phyloP scores from a whole-genome alignment of 2,329 filamentous ascomycete genomes.

The Didymella keratinophila region DNA sequence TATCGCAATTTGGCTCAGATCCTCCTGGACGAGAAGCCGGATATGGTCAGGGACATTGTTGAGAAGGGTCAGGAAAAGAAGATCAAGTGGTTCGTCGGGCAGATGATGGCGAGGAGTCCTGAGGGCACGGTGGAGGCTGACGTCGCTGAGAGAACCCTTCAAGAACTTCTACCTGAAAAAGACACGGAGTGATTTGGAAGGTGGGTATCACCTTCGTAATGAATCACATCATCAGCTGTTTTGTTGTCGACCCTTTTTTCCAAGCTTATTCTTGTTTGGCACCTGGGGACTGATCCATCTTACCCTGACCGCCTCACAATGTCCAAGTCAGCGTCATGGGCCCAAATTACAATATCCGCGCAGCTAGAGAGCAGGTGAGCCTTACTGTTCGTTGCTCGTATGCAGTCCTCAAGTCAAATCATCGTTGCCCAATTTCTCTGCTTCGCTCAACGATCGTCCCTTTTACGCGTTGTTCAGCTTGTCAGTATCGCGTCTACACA shows the following conservation, averaged over 20 bases:
- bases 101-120: constrained; percentile 69
- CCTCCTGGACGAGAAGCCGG: constrained; percentile 62
- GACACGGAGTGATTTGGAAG: background rate
- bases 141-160: constrained; percentile 63
- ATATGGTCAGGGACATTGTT: constrained; percentile 67
- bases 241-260: no score
- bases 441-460: background rate
- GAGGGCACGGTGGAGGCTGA: constrained; percentile 69
- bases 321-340: background rate
- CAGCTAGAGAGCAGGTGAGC: no score
- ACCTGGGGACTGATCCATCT: background rate
- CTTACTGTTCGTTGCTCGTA: no score
- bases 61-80: constrained; percentile 69
- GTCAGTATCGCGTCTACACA: background rate
- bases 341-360: no score
- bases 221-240: no score
- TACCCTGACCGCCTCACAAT: background rate
- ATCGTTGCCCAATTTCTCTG: no score
- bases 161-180: constrained; percentile 54
- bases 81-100: constrained; percentile 71
- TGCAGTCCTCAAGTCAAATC: no score
- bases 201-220: background rate
- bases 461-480: background rate
- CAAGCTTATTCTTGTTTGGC: background rate
- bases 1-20: constrained; percentile 63